phyloP scores from a whole-genome alignment of 1,284 basidiomycete species.

The Pterulicium gracile region DNA sequence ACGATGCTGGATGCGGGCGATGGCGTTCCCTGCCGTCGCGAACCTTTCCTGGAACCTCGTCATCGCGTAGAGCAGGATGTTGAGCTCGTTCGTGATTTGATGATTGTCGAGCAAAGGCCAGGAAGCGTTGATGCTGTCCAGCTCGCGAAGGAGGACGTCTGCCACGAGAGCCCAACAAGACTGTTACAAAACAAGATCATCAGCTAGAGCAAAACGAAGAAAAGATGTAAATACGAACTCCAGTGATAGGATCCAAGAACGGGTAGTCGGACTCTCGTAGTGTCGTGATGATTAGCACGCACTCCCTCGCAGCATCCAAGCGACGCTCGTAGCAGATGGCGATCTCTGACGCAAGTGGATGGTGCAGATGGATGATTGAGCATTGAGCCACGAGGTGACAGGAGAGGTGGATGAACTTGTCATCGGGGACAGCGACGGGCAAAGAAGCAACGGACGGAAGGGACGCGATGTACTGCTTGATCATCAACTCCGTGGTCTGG shows the following conservation, averaged over 20 bases:
- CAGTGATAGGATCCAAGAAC: conserved; percentile 63
- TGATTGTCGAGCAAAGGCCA: conserved; percentile 37
- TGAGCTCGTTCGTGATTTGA: conserved; percentile 48
- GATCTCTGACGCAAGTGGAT: conserved; percentile 49
- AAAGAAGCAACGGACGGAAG: conserved; percentile 51
- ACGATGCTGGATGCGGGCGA: not conserved
- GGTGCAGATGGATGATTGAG: conserved; percentile 57
- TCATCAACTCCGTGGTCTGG: conserved; percentile 47
- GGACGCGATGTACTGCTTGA: conserved; percentile 48
- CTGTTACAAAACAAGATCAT: conserved; percentile 22
- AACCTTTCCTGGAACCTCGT: conserved; percentile 32
- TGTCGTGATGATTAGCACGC: conserved; percentile 46
- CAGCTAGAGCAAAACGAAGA: conserved; percentile 4
- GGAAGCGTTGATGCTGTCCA: conserved; percentile 41
- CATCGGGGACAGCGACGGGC: conserved; percentile 42
- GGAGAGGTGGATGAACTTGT: conserved; percentile 48
- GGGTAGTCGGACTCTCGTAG: conserved; percentile 52
- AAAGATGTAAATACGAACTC: conserved; percentile 34
- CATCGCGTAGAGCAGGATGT: conserved; percentile 51
- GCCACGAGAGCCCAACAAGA: conserved; percentile 64
- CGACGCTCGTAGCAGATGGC: conserved; percentile 53
- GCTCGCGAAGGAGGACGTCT: conserved; percentile 52
- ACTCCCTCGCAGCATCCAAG: conserved; percentile 45
- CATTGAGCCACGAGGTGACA: conserved; percentile 57
- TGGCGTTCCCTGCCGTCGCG: not conserved